A percentile compares a stretch with the other conserved stretches of the same genome.
phyloP scores from a whole-genome alignment of 495 filamentous ascomycete genomes.

The Neurospora terricola region DNA sequence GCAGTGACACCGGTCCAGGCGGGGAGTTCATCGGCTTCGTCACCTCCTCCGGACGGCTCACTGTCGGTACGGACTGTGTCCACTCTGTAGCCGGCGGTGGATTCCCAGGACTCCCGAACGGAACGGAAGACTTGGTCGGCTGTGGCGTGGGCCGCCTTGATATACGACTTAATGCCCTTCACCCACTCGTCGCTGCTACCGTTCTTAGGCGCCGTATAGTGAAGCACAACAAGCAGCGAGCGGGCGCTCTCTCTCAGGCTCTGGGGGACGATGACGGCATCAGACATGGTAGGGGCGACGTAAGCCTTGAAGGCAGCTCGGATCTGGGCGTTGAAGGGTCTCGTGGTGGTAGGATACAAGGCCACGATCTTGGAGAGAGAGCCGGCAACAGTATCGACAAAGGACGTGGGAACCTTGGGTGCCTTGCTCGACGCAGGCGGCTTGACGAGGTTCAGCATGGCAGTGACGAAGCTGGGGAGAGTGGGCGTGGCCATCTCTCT shows the following conservation, averaged over 20 bases:
- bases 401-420: slow-evolving; percentile 24
- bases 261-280: slow-evolving; percentile 34
- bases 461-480: slow-evolving; percentile 60
- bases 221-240: slow-evolving; percentile 54
- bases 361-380: slow-evolving; percentile 58
- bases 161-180: slow-evolving; percentile 45
- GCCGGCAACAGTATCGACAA: slow-evolving; percentile 49
- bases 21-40: slow-evolving; percentile 41
- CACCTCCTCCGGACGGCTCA: slow-evolving; percentile 34
- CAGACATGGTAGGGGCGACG: slow-evolving; percentile 46
- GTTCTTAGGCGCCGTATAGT: slow-evolving; percentile 68
- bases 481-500: slow-evolving; percentile 81
- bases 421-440: slow-evolving; percentile 32
- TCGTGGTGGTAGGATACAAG: slow-evolving; percentile 67
- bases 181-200: slow-evolving; percentile 63
- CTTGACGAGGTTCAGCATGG: slow-evolving; percentile 59
- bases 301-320: slow-evolving; percentile 45
- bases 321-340: slow-evolving; percentile 61
- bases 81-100: slow-evolving; percentile 33
- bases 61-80: slow-evolving; percentile 24
- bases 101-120: slow-evolving; percentile 69
- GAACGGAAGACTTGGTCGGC: slow-evolving; percentile 66
- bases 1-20: slow-evolving; percentile 61
- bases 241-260: slow-evolving; percentile 44
- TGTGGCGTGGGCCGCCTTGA: slow-evolving; percentile 55